Conservation (phyloP, 768 basidiomycete species). For the Kwoniella dejecticola region DNA sequence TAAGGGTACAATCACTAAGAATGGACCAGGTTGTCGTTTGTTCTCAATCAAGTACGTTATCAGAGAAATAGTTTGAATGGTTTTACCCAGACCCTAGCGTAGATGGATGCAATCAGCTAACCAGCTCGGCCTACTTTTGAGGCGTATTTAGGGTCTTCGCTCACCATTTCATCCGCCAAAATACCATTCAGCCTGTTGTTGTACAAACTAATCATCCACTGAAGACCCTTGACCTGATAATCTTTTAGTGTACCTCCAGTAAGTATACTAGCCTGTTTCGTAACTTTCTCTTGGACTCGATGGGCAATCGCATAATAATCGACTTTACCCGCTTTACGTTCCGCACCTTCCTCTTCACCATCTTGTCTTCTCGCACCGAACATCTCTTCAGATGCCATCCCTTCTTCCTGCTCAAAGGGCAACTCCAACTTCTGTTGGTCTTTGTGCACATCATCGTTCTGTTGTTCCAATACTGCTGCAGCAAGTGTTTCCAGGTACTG, state of each 20-base stretch:
- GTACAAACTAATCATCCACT: constrained; percentile 98
- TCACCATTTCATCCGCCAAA: constrained; percentile 69
- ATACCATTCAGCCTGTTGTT: constrained; percentile 96
- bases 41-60: constrained; percentile 88
- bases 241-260: constrained; percentile 89
- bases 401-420: constrained; percentile 66
- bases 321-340: constrained; percentile 70
- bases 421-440: constrained; percentile 51
- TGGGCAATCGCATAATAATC: constrained; percentile 98
- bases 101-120: constrained; percentile 1
- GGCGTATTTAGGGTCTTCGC: no score
- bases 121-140: no score
- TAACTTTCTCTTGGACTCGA: constrained; percentile 80
- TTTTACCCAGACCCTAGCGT: constrained; percentile 55
- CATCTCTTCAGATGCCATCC: constrained; percentile 78
- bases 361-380: constrained; percentile 77
- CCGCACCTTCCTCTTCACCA: constrained; percentile 61
- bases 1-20: constrained; percentile 90
- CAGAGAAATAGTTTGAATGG: constrained; percentile 60
- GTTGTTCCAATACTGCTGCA: constrained; percentile 89
- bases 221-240: constrained; percentile 90
- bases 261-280: constrained; percentile 62
- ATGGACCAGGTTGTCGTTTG: constrained; percentile 89
- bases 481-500: constrained; percentile 91
- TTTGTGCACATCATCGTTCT: constrained; percentile 65